Evolutionary conservation across 1,284 basidiomycete species (phyloP), one percentile per base, ranked within the genome.

Genomic region (Ganoderma resinaceum): DNA sequence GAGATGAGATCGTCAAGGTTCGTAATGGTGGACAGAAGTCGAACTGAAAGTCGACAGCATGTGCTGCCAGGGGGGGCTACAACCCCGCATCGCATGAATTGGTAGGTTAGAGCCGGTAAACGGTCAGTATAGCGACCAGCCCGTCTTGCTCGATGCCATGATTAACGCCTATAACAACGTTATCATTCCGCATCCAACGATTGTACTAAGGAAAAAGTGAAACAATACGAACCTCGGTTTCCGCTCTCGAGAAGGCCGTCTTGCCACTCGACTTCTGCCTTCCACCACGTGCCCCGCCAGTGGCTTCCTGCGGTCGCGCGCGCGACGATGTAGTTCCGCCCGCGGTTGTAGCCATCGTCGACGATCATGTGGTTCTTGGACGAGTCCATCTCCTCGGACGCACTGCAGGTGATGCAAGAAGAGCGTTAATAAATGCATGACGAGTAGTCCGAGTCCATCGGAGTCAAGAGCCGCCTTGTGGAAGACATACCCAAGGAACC

Each of bases 141-240:
- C 93, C 93, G 75, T 95, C 93, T 77, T 94, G 91, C 6, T 86
- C 82, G 61, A 95, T 95, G 55, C 84, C 88, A 74, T 95, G 93
- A 75, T 95, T 95, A 43, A 95, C 84, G 64, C 90, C 92, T 93
- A 73, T n/a, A 7, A 5, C 18, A 29, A 18, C 18, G 11, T 35
- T 6, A 49, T 73, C 59, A 70, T 63, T 61, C 35, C 60, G 12
- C 43, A 38, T 69, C 61, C 16, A 52, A 38, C 3, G 16, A 14
- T 23, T 38, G 38, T 6, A 2, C 14, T 4, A 26, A 59, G 20
- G 63, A 66, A 42, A 16, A 46, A 23, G 40, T 33, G 12, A 26
- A 11, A 18, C 14, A 5, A 9, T n/a, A 76, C 82, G 63, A 23
- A 91, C 92, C 91, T 79, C 86, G 80, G 65, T 81, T 86, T 11